Evolutionary conservation across 805 yeast genomes (phyloP).

Genomic region (Myxozyma monticola): DNA sequence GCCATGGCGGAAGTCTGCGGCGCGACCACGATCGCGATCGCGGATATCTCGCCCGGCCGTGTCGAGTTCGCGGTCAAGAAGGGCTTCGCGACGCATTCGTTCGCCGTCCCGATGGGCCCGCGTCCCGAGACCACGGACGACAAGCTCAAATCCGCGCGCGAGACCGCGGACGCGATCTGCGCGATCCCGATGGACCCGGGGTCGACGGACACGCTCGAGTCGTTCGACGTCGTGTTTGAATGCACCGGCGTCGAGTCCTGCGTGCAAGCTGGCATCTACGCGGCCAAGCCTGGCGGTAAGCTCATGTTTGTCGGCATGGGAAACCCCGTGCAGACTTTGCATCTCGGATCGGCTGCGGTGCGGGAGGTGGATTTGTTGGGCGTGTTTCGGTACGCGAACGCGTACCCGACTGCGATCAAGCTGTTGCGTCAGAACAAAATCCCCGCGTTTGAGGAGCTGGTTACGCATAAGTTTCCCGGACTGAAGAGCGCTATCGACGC

Average conservation of each 20-base stretch:
- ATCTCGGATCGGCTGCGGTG: conserved; percentile 36
- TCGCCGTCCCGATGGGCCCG: conserved; percentile 32
- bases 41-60: conserved; percentile 56
- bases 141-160: conserved; percentile 31
- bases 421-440: conserved; percentile 31
- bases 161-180: conserved; percentile 32
- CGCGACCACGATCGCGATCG: conserved; percentile 63
- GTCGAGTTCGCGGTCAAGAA: conserved; percentile 38
- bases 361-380: conserved; percentile 40
- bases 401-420: conserved; percentile 35
- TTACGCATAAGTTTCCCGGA: conserved; percentile 38
- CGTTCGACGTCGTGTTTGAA: conserved; percentile 41
- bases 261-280: conserved; percentile 49
- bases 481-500: conserved; percentile 35
- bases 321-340: conserved; percentile 38
- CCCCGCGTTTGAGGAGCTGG: conserved; percentile 33
- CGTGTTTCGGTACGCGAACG: conserved; percentile 38
- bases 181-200: conserved; percentile 6
- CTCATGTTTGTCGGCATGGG: conserved; percentile 38
- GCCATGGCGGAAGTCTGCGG: conserved; percentile 71
- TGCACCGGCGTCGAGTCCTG: conserved; percentile 57
- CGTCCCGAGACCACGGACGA: conserved; percentile 23
- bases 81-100: conserved; percentile 37
- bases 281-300: conserved; percentile 34
- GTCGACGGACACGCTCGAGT: conserved; percentile 15